phyloP scores from a whole-genome alignment of 495 filamentous ascomycete species.

The Podospora fimiseda region DNA sequence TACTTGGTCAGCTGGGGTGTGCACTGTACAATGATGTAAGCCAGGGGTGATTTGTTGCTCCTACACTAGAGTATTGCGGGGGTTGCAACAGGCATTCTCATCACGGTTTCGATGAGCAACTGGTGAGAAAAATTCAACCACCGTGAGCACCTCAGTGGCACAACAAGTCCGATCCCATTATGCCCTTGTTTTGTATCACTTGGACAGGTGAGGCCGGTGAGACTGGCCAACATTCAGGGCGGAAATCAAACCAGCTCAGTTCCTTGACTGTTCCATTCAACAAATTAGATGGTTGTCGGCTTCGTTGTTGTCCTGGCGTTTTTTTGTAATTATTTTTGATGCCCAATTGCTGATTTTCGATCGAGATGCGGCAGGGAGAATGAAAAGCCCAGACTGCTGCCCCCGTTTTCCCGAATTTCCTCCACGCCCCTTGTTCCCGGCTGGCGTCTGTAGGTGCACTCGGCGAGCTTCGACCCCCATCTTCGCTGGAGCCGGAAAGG shows the following conservation, averaged over 20 bases:
- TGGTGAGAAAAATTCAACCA: background rate
- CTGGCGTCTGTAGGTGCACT: slow-evolving; percentile 12
- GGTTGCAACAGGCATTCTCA: too few relatives aligned
- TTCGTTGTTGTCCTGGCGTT: too few relatives aligned
- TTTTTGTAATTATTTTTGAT: too few relatives aligned
- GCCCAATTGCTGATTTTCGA: too few relatives aligned
- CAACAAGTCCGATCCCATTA: background rate
- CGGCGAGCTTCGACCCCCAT: slow-evolving; percentile 16
- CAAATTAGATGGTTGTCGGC: too few relatives aligned
- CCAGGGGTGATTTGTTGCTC: background rate
- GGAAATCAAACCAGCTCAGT: too few relatives aligned
- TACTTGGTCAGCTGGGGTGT: background rate
- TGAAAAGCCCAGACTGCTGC: too few relatives aligned
- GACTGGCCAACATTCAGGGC: background rate
- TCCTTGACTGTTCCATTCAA: too few relatives aligned
- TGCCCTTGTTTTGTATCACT: background rate
- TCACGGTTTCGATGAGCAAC: too few relatives aligned
- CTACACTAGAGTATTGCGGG: too few relatives aligned
- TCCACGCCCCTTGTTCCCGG: slow-evolving; percentile 3
- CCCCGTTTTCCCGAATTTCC: background rate
- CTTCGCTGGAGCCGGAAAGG: slow-evolving; percentile 10
- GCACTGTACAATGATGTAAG: background rate
- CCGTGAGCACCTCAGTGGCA: background rate
- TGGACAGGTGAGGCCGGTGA: background rate
- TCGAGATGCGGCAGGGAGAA: too few relatives aligned